These are phyloP conservation scores for Cucurbitaria berberidis DNA, from an alignment of 2,329 filamentous ascomycete genomes.

Conservation along the genomic window DNA sequence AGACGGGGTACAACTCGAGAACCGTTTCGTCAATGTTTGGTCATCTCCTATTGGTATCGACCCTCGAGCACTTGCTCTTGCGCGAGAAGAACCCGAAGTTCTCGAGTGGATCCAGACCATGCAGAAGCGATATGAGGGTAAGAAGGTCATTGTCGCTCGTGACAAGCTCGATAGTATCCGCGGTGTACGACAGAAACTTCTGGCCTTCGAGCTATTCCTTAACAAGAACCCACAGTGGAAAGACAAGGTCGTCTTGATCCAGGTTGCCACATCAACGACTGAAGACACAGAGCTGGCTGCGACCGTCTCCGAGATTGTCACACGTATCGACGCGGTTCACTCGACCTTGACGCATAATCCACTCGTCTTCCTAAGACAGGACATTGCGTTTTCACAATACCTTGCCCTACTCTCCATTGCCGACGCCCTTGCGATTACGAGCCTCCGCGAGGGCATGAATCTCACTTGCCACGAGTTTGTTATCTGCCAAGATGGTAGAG, in stretches of 20 bases:
- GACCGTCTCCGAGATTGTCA: conserved; percentile 91
- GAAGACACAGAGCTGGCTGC: conserved; percentile 88
- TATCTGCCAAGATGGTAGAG: conserved; percentile 85
- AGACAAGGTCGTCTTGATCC: conserved; percentile 86
- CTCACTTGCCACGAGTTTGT: conserved; percentile 93
- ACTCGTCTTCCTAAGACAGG: conserved; percentile 91
- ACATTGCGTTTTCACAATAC: conserved; percentile 91
- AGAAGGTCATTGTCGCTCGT: conserved; percentile 87
- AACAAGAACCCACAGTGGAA: conserved; percentile 92
- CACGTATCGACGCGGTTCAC: conserved; percentile 88
- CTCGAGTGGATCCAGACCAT: conserved; percentile 79
- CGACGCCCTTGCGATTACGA: conserved; percentile 92
- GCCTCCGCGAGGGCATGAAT: conserved; percentile 96
- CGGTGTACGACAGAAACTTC: conserved; percentile 89
- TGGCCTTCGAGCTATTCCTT: conserved; percentile 91
- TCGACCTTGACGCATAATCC: conserved; percentile 92
- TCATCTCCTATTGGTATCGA: conserved; percentile 91
- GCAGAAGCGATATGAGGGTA: conserved; percentile 82
- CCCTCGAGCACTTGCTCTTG: conserved; percentile 73
- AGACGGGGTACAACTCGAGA: conserved; percentile 87
- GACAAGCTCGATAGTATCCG: conserved; percentile 94
- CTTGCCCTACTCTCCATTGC: conserved; percentile 89
- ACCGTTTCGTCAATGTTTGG: conserved; percentile 89
- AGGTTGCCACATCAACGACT: conserved; percentile 88
- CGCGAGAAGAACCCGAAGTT: conserved; percentile 75